phyloP scores from a whole-genome alignment of 176 grass and related monocot genomes.

The Aegilops tauschii region DNA sequence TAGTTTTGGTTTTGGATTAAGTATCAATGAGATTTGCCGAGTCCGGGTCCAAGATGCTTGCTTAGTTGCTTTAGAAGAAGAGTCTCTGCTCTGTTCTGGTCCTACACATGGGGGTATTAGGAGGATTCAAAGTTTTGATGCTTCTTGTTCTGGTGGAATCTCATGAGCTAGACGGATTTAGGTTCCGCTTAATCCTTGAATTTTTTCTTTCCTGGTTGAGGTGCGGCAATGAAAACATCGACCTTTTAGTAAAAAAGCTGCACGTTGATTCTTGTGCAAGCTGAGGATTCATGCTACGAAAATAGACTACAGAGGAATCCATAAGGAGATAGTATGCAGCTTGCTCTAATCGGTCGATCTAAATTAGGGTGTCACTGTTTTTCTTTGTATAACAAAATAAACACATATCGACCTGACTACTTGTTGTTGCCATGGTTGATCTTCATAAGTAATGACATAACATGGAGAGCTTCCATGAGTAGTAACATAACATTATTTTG shows the following conservation, averaged over 20 bases:
- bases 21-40: not conserved
- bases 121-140: conserved; percentile 14
- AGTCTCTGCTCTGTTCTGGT: not conserved
- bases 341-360: conserved; percentile 20
- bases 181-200: no score
- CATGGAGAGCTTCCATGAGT: not conserved
- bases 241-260: conserved; percentile 11
- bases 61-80: not conserved
- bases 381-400: not conserved
- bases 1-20: not conserved
- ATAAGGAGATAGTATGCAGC: not conserved
- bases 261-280: conserved; percentile 19
- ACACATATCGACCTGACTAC: conserved; percentile 4
- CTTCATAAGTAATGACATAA: no score
- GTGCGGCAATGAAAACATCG: no score
- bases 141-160: conserved; percentile 36
- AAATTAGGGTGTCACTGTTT: conserved; percentile 17
- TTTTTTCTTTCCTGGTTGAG: no score
- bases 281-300: conserved; percentile 22
- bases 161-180: not conserved
- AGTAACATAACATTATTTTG: not conserved
- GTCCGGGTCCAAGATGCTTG: not conserved
- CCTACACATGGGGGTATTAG: conserved; percentile 8
- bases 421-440: conserved; percentile 4
- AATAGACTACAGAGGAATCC: not conserved